Base-by-base conservation (phyloP, 2,329 filamentous ascomycete species). In the Blastomyces percursus region DNA sequence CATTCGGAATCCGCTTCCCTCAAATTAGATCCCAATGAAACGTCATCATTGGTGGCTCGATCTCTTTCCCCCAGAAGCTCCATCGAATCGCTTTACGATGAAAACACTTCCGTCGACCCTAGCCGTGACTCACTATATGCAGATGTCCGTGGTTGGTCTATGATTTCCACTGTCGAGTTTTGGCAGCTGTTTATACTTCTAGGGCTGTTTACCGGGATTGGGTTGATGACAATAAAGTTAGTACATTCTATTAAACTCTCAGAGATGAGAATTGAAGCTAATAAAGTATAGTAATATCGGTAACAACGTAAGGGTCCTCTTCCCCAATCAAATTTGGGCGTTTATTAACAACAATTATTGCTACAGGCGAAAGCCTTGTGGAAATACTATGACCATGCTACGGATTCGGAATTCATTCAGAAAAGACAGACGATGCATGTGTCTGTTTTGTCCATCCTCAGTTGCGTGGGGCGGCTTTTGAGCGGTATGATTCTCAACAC, bases 151-250 rank as follows among this genome's bases (percentile, higher is more conserved):
- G 94, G 94, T 66, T 79, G 91, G 71, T 82, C 83, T 19, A 81
- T 99, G 71, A 77, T 96, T 40, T 80, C 79, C 61, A 85, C 83
- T 64, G 70, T 86, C 57, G 88, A 95, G 67, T 99, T 97, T 75
- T 97, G 92, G 91, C 89, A 95, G 71, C 78, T 96, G 35, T 97
- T 95, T 74, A 75, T 83, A 63, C 86, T 96, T 67, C 90, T 99
- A 83, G 91, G 87, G 48, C 83, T 96, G n/a, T 80, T 97, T 65
- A 91, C 91, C 5, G 94, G 94, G 60, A 89, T 96, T 69, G 94
- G 94, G 12, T 79, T 99, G 67, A 99, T 99, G 94, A 97, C 93
- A 0, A 99, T 99, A 77, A 99, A 99, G 91, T 96, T 81, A 75
- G 88, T 68, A 48, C 30, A 24, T 32, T n/a, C 24, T 61, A n/a